Conservation (phyloP, 352 stramenopile genomes). For the Phytopythium boreale region DNA sequence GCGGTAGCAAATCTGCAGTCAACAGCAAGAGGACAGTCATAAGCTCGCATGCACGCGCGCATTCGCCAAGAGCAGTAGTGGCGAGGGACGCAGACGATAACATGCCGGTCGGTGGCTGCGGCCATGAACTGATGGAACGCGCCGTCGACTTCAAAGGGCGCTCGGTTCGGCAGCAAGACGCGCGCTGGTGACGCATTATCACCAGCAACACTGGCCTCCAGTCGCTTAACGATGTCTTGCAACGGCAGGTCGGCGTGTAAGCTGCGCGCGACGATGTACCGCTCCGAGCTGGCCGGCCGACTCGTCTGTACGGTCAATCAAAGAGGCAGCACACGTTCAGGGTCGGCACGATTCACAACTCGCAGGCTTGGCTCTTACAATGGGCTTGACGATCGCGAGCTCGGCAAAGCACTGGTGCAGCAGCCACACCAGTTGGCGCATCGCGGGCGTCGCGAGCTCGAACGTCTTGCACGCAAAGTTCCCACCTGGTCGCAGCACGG, state of each 20-base stretch:
- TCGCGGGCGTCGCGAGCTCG: constrained; percentile 53
- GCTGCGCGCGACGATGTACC: constrained; percentile 52
- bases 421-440: constrained; percentile 64
- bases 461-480: constrained; percentile 84
- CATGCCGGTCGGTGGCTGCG: constrained; percentile 24
- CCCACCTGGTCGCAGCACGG: constrained; percentile 35
- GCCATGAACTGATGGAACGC: constrained; percentile 48
- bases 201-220: constrained; percentile 13
- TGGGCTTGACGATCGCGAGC: constrained; percentile 67
- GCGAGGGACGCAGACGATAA: not conserved
- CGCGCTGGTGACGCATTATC: not conserved
- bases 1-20: constrained; percentile 15
- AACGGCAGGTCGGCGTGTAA: constrained; percentile 18
- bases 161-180: constrained; percentile 18
- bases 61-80: not conserved
- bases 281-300: constrained; percentile 75
- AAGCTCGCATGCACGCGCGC: too few species aligned
- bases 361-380: constrained; percentile 21
- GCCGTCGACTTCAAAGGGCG: constrained; percentile 16
- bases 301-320: constrained; percentile 43
- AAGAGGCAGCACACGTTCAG: constrained; percentile 5
- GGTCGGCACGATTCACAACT: not conserved
- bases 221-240: constrained; percentile 15
- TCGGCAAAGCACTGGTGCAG: constrained; percentile 58
- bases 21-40: not conserved